phyloP scores from a whole-genome alignment of 768 basidiomycete species.

The Lactarius pseudohatsudake region DNA sequence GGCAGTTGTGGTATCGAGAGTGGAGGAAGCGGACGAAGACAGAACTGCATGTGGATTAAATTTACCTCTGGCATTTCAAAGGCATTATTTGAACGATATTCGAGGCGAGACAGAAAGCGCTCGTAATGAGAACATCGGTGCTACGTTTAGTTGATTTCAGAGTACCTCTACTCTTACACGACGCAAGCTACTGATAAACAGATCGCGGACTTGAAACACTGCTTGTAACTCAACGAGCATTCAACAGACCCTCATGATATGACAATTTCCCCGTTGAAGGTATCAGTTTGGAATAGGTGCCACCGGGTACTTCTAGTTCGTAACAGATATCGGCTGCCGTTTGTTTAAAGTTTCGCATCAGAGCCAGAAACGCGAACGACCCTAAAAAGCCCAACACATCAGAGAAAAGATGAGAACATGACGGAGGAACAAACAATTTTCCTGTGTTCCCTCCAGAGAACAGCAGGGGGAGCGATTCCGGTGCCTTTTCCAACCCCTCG shows the following conservation, averaged over 20 bases:
- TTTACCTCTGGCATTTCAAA: not conserved
- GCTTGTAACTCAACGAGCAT: not conserved
- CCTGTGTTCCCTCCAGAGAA: slow-evolving; percentile 78
- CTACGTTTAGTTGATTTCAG: not conserved
- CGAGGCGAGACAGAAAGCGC: not conserved
- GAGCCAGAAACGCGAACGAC: slow-evolving; percentile 54
- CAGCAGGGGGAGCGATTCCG: slow-evolving; percentile 66
- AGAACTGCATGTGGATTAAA: slow-evolving; percentile 13
- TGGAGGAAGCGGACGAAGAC: slow-evolving; percentile 47
- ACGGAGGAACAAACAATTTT: slow-evolving; percentile 52
- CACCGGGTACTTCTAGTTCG: too few species aligned
- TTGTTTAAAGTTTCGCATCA: slow-evolving; percentile 14
- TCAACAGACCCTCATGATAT: too few species aligned
- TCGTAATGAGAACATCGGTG: not conserved
- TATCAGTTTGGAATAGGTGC: too few species aligned
- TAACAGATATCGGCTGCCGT: not conserved
- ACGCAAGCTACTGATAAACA: not conserved
- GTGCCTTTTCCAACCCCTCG: slow-evolving; percentile 71
- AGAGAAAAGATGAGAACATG: not conserved
- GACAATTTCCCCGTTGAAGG: not conserved
- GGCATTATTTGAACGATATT: not conserved
- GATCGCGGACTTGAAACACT: not conserved
- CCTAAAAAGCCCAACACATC: slow-evolving; percentile 36
- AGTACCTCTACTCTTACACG: not conserved
- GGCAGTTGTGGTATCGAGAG: slow-evolving; percentile 60